Evolutionary conservation across 1,284 basidiomycete species (phyloP).

Genomic region (Fomitopsis schrenkii): DNA sequence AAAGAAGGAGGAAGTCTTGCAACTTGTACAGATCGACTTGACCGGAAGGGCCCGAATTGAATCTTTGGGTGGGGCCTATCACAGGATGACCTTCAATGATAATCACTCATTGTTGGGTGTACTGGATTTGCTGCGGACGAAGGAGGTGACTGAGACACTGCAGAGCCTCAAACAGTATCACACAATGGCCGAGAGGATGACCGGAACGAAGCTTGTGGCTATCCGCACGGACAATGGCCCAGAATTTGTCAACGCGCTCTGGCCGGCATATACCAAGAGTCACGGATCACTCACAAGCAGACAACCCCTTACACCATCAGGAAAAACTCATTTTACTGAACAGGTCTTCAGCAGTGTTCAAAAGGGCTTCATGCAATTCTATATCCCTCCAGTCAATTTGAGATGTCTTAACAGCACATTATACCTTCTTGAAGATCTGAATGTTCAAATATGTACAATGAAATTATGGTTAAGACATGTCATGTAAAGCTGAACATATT

Average conservation of each 20-base stretch:
- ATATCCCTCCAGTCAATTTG: too few species aligned
- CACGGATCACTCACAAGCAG: not conserved
- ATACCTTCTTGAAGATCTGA: too few species aligned
- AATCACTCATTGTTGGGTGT: conserved; percentile 11
- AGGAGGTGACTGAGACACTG: conserved; percentile 15
- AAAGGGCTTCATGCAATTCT: too few species aligned
- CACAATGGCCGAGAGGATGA: conserved; percentile 9
- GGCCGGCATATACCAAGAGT: not conserved
- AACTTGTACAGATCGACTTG: conserved; percentile 27
- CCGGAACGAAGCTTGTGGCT: not conserved
- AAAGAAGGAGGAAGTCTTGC: conserved; percentile 23
- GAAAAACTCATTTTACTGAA: too few species aligned
- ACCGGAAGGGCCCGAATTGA: conserved; percentile 28
- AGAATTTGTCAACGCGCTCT: conserved; percentile 5
- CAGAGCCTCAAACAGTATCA: conserved; percentile 18
- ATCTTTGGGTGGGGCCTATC: conserved; percentile 16
- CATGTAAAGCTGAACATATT: too few species aligned
- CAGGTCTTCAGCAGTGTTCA: too few species aligned
- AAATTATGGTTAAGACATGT: too few species aligned
- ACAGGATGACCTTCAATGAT: conserved; percentile 23
- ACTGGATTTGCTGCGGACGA: conserved; percentile 17
- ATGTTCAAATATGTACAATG: too few species aligned
- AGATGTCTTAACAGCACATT: too few species aligned
- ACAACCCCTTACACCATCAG: not conserved
- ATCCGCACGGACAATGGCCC: conserved; percentile 6